Percentiles rank a stretch among this genome's conserved stretches.
phyloP scores from a whole-genome alignment of 441 rosid genomes.

The Metrosideros polymorpha region DNA sequence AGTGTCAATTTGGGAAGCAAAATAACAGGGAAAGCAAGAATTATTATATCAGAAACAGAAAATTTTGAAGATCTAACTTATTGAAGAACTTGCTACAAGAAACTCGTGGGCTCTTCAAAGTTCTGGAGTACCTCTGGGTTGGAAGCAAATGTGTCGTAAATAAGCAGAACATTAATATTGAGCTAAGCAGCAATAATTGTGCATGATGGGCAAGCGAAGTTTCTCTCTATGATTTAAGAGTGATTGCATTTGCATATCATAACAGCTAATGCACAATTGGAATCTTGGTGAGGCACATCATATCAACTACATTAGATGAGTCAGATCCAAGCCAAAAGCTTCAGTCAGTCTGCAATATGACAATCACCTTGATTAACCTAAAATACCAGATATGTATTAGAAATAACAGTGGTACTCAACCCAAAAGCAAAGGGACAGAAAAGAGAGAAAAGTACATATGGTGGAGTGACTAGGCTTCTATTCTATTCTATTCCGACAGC shows the following conservation, averaged over 20 bases:
- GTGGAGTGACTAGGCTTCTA: constrained; percentile 12
- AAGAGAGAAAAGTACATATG: neutral
- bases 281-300: neutral
- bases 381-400: neutral
- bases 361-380: neutral
- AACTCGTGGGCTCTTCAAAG: neutral
- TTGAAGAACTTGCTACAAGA: neutral
- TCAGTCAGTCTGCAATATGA: neutral
- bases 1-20: neutral
- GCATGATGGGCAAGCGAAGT: neutral
- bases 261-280: neutral
- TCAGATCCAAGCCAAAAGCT: neutral
- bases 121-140: neutral
- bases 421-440: neutral
- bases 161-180: neutral
- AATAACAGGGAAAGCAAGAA: neutral
- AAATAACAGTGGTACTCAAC: neutral
- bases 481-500: constrained; percentile 27
- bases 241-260: neutral
- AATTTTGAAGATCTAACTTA: neutral
- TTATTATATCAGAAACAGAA: neutral
- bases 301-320: neutral
- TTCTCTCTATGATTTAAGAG: neutral
- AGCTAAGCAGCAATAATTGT: neutral
- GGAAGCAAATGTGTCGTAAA: neutral